Base-by-base conservation (phyloP, 225 moss, liverwort and hornwort genomes). In the Pseudoscleropodium purum region DNA sequence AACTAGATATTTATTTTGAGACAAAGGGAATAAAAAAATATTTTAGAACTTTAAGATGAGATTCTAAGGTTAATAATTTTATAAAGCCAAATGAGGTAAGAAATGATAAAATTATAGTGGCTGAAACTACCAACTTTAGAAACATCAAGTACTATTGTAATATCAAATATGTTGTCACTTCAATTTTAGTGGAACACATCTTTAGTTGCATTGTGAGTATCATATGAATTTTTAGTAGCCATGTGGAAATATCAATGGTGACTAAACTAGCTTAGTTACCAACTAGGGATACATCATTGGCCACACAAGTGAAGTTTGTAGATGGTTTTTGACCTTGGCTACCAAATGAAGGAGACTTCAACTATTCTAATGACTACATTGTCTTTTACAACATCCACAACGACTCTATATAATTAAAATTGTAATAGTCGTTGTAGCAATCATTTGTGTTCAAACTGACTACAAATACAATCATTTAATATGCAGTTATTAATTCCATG, bases 231-330 rank as follows among this genome's bases (percentile, higher is more conserved):
- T 72, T 41, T 72, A 15, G 15, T 72, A 72, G 24, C 24, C 24
- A 69, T 6, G 9, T 69, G 13, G 13, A 7, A 39, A 39, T 70
- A 41, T 70, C 1, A 4, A 2, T 0, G 0, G 0, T 70, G 39
- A 41, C 7, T 39, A 41, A 8, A 72, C 4, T 9, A 69, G 1
- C 4, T 39, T 39, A 70, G 13, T 39, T 2, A 13, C 0, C 39
- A 70, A 39, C 14, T 24, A 26, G 3, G 72, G 27, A 8, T 15
- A 72, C 15, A 15, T 72, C 15, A 72, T 41, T 15, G 3, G 3
- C 15, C 0, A 73, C 5, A 73, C 15, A 73, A 43, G 5, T 1
- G 8, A 39, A 69, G 12, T 70, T 2, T 0, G 0, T 26, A 41
- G 8, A 26, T 41, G 26, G 41, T 4, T 1, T n/a, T 72, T 41